These are phyloP conservation scores for Pelagomonas calceolata DNA, from an alignment of 108 stramenopile genomes.

Conservation along the genomic window DNA sequence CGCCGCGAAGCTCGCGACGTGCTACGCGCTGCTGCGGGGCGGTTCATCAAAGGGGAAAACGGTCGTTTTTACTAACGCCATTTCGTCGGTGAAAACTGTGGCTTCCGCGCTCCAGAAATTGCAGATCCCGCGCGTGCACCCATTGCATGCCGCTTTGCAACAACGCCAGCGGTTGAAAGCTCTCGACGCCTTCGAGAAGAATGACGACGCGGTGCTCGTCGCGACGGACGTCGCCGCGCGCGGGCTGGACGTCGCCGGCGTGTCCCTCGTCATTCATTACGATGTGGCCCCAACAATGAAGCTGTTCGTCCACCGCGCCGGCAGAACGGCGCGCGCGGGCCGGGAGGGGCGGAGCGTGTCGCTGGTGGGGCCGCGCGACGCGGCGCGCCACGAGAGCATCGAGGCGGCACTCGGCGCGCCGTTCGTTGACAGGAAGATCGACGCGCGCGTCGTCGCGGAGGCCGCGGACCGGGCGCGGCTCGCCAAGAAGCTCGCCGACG, in stretches of 20 bases:
- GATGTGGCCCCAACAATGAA: conserved; percentile 87
- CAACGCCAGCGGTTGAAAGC: conserved; percentile 69
- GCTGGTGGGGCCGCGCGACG: conserved; percentile 72
- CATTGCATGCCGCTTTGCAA: conserved; percentile 89
- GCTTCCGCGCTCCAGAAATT: too few species aligned
- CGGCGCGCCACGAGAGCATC: too few species aligned
- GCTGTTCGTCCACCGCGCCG: conserved; percentile 93
- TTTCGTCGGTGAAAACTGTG: too few species aligned
- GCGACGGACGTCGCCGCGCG: conserved; percentile 95
- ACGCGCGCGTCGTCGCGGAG: too few species aligned
- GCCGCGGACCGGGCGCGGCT: too few species aligned
- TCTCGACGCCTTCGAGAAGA: conserved; percentile 72
- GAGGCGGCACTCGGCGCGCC: too few species aligned
- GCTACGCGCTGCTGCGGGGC: too few species aligned
- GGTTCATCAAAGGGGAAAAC: too few species aligned
- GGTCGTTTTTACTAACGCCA: too few species aligned
- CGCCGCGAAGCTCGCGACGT: too few species aligned
- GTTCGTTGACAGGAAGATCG: too few species aligned
- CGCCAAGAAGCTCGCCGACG: too few species aligned
- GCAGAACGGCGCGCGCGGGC: conserved; percentile 91
- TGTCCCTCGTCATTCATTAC: conserved; percentile 87
- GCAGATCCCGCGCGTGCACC: conserved; percentile 39
- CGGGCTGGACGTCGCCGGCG: conserved; percentile 78
- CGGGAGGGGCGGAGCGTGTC: conserved; percentile 80
- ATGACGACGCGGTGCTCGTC: conserved; percentile 77